phyloP scores from a whole-genome alignment of 306 rosid species.

The Trifolium repens region DNA sequence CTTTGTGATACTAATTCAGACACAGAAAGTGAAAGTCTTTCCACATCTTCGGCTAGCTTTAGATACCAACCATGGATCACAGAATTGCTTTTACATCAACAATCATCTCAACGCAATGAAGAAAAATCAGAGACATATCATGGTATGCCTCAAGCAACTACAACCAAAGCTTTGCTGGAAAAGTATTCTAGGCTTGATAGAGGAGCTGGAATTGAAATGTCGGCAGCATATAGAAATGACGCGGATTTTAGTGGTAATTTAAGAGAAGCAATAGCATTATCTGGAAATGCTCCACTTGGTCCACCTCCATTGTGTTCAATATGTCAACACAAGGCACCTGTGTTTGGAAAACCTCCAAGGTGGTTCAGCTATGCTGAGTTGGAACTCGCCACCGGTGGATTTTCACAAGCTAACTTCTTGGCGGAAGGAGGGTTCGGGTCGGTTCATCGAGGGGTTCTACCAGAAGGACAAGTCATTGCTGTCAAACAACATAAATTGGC shows the following conservation, averaged over 20 bases:
- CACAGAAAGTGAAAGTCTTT: constrained; percentile 74
- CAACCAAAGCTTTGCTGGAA: constrained; percentile 61
- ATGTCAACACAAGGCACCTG: constrained; percentile 99
- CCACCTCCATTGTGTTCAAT: constrained; percentile 97
- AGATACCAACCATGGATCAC: constrained; percentile 90
- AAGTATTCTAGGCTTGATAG: constrained; percentile 70
- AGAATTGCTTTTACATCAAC: constrained; percentile 67
- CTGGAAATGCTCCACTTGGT: constrained; percentile 84
- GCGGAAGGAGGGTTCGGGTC: constrained; percentile 99
- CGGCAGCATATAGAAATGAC: constrained; percentile 60
- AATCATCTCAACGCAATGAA: constrained; percentile 52
- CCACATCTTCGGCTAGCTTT: constrained; percentile 74
- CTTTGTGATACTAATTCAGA: constrained; percentile 76
- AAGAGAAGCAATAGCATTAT: constrained; percentile 84
- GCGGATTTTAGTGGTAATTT: constrained; percentile 76
- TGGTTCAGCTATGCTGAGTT: constrained; percentile 94
- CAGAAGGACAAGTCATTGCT: constrained; percentile 96
- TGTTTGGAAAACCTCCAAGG: constrained; percentile 94
- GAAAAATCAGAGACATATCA: constrained; percentile 57
- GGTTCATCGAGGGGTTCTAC: constrained; percentile 94
- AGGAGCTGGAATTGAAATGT: constrained; percentile 65
- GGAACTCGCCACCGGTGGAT: constrained; percentile 96
- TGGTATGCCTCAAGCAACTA: constrained; percentile 60
- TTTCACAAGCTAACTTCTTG: constrained; percentile 93
- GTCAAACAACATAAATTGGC: constrained; percentile 99